Conservation (phyloP, 2,329 filamentous ascomycete genomes). For the Trichophyton equinum region DNA sequence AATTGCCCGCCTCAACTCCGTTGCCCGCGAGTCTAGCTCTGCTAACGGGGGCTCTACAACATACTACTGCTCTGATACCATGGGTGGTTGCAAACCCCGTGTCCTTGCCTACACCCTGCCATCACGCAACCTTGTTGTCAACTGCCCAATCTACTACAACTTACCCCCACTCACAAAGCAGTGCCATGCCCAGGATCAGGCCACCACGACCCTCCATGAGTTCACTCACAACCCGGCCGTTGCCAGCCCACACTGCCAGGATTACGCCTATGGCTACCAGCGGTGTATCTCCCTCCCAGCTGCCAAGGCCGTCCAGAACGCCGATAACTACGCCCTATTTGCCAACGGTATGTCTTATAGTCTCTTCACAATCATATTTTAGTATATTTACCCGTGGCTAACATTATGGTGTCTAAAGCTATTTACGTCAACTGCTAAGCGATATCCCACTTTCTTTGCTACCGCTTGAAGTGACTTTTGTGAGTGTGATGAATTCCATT, state of each 20-base stretch:
- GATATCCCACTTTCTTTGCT: not conserved
- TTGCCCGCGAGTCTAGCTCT: slow-evolving; percentile 45
- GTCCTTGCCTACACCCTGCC: slow-evolving; percentile 53
- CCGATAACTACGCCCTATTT: slow-evolving; percentile 49
- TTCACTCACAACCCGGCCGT: slow-evolving; percentile 47
- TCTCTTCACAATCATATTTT: not conserved
- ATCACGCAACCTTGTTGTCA: slow-evolving; percentile 43
- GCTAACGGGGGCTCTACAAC: slow-evolving; percentile 37
- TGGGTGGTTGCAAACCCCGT: slow-evolving; percentile 39
- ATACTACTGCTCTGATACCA: slow-evolving; percentile 51
- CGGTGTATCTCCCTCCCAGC: slow-evolving; percentile 36
- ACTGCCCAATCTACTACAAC: slow-evolving; percentile 47
- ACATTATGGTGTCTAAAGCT: not conserved
- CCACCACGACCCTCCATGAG: slow-evolving; percentile 54
- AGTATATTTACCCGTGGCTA: not conserved
- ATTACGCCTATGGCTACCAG: slow-evolving; percentile 48
- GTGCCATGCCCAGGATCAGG: slow-evolving; percentile 55
- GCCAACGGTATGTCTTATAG: slow-evolving; percentile 33
- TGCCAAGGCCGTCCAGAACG: slow-evolving; percentile 46
- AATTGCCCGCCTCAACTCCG: slow-evolving; percentile 39
- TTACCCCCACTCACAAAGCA: slow-evolving; percentile 38
- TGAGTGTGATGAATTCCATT: not conserved
- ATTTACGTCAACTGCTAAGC: not conserved
- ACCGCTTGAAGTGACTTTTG: no score
- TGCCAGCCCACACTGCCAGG: slow-evolving; percentile 44